These are phyloP conservation scores for Trichoderma sp. DNA, from an alignment of 2,329 filamentous ascomycete species.

Conservation along the genomic window DNA sequence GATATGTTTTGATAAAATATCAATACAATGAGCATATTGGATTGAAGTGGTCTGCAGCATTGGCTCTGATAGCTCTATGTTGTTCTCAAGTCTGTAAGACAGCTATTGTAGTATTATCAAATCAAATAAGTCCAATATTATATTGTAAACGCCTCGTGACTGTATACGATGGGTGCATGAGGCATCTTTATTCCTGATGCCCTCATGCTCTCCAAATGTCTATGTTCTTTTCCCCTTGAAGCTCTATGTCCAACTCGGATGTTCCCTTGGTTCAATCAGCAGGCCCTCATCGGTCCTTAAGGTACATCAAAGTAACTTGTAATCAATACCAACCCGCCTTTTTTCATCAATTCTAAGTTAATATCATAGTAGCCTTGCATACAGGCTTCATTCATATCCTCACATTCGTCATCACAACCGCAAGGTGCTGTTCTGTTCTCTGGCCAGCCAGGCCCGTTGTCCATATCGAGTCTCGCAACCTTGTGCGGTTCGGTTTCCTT, in stretches of 20 bases:
- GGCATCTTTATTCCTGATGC: background rate
- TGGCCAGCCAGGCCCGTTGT: background rate
- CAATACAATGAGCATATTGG: conserved; percentile 21
- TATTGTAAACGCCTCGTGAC: background rate
- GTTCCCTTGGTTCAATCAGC: background rate
- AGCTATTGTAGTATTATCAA: conserved; percentile 18
- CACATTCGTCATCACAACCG: too few species aligned
- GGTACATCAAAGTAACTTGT: background rate
- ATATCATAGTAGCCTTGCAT: background rate
- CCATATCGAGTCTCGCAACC: background rate
- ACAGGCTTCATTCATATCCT: background rate
- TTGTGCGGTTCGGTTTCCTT: background rate
- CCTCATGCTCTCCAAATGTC: background rate
- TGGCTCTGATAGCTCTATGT: conserved; percentile 6
- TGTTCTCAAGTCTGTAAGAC: conserved; percentile 12
- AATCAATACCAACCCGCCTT: too few species aligned
- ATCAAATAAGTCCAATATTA: background rate
- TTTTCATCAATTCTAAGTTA: background rate
- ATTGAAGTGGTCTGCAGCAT: conserved; percentile 12
- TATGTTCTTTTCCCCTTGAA: background rate
- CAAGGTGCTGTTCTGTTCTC: too few species aligned
- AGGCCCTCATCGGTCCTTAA: background rate
- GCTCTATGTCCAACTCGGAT: background rate
- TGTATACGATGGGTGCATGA: background rate
- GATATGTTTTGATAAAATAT: conserved; percentile 19